These are phyloP conservation scores for Cupressus sempervirens DNA, from an alignment of 75 land plant genomes.

Conservation along the genomic window DNA sequence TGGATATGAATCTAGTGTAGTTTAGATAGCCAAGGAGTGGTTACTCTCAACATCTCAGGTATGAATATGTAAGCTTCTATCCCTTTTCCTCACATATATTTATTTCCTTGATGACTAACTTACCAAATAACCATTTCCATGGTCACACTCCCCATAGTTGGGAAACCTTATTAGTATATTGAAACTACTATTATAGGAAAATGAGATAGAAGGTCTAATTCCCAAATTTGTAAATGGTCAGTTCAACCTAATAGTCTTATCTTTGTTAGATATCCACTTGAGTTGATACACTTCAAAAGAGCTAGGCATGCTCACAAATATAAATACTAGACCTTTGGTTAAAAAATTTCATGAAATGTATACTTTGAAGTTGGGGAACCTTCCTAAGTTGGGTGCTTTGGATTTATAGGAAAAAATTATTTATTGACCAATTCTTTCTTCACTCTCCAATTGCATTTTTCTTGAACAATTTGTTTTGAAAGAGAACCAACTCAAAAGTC, in stretches of 20 bases:
- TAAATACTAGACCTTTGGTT: conserved; percentile 13
- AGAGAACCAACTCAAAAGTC: conserved; percentile 27
- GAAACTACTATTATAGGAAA: conserved; percentile 17
- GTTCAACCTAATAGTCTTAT: conserved; percentile 2
- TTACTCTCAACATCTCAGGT: conserved; percentile 1
- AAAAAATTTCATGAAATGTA: conserved; percentile 27
- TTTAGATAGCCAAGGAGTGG: conserved; percentile 1
- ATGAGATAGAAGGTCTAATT: conserved; percentile 23
- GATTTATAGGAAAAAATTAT: conserved; percentile 23
- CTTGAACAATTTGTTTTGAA: conserved; percentile 24
- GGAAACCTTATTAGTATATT: conserved; percentile 11
- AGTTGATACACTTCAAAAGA: background rate
- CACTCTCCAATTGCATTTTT: conserved; percentile 15
- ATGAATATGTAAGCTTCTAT: background rate
- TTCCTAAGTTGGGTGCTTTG: conserved; percentile 6
- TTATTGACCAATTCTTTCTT: conserved; percentile 28
- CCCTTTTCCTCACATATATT: background rate
- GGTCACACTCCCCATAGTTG: conserved; percentile 15
- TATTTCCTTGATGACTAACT: conserved; percentile 1
- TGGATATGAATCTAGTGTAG: conserved; percentile 1
- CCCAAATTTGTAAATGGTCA: conserved; percentile 6
- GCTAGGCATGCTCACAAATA: conserved; percentile 11
- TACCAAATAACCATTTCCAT: conserved; percentile 12
- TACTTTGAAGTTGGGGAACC: conserved; percentile 20
- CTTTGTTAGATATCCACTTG: conserved; percentile 8